Evolutionary conservation across 1,139 yeast species (phyloP).

Genomic region (Diutina rugosa): DNA sequence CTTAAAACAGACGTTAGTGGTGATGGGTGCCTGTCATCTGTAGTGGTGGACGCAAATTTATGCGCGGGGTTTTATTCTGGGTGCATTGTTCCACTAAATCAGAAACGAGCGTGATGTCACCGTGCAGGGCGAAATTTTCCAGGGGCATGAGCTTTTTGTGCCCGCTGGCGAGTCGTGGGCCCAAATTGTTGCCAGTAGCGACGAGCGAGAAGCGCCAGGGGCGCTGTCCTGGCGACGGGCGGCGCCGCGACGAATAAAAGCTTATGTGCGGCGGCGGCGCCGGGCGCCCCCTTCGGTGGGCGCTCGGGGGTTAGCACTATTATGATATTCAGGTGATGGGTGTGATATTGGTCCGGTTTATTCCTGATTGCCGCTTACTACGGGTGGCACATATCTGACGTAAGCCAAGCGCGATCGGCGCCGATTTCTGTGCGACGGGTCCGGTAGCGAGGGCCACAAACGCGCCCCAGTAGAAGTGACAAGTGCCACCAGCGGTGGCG

Average conservation of each 20-base stretch:
- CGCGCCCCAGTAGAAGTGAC: no score
- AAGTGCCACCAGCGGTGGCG: background rate
- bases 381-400: background rate
- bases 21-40: no score
- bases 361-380: background rate
- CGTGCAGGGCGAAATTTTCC: background rate
- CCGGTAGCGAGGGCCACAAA: background rate
- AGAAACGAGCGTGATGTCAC: background rate
- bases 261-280: background rate
- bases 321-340: no score
- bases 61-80: no score
- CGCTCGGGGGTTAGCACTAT: no score
- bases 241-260: background rate
- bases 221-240: no score
- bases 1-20: no score
- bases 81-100: no score
- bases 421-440: background rate
- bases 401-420: background rate
- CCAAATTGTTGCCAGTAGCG: background rate
- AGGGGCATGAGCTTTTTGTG: background rate
- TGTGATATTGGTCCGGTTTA: no score
- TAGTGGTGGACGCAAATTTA: no score
- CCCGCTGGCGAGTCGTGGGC: background rate
- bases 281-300: background rate
- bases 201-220: background rate